These are phyloP conservation scores for Didymella pinodella DNA, from an alignment of 2,329 filamentous ascomycete genomes.

Conservation along the genomic window DNA sequence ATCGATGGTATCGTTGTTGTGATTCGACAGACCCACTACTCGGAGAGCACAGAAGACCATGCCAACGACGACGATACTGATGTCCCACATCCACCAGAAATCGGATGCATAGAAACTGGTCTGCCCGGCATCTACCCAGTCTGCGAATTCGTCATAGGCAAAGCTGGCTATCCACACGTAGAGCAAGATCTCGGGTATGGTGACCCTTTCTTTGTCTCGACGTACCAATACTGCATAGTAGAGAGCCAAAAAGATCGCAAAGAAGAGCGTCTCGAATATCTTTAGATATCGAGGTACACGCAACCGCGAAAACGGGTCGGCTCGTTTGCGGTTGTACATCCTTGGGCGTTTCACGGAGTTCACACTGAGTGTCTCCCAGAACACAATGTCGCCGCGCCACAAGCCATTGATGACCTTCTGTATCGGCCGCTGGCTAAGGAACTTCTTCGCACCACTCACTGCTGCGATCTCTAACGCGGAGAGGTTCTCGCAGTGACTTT, in stretches of 20 bases:
- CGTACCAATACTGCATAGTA: conserved; percentile 89
- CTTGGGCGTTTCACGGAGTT: conserved; percentile 77
- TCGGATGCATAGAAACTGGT: conserved; percentile 65
- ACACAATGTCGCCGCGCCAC: conserved; percentile 82
- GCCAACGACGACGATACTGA: conserved; percentile 73
- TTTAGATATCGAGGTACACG: conserved; percentile 86
- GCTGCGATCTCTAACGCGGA: conserved; percentile 89
- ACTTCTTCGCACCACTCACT: conserved; percentile 82
- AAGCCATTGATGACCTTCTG: conserved; percentile 85
- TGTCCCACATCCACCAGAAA: conserved; percentile 47
- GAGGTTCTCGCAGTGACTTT: conserved; percentile 76
- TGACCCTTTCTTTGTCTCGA: conserved; percentile 71
- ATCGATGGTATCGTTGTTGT: conserved; percentile 71
- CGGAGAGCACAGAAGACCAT: conserved; percentile 74
- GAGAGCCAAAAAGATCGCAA: conserved; percentile 75
- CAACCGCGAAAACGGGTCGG: conserved; percentile 66
- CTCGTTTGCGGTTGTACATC: conserved; percentile 69
- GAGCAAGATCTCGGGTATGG: conserved; percentile 72
- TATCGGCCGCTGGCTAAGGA: conserved; percentile 79
- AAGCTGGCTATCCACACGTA: conserved; percentile 90
- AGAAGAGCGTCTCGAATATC: conserved; percentile 83
- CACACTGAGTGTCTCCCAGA: conserved; percentile 81
- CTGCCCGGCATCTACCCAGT: conserved; percentile 82
- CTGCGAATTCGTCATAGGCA: conserved; percentile 77
- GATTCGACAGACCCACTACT: conserved; percentile 69